Percentiles rank a stretch among this genome's conserved stretches.
phyloP scores from a whole-genome alignment of 2,329 filamentous ascomycete genomes.

The Bisporella sp. region DNA sequence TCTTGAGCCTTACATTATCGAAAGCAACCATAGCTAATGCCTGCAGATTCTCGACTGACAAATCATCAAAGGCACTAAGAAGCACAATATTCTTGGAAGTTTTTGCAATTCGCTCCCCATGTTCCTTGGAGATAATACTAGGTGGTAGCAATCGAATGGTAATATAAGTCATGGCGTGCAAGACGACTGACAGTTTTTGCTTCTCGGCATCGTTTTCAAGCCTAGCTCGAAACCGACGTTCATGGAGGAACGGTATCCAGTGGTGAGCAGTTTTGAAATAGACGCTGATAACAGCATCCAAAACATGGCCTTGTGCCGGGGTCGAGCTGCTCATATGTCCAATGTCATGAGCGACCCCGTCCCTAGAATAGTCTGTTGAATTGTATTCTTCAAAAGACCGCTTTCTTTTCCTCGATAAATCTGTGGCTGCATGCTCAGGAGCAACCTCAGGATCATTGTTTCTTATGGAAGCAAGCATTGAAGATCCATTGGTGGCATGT shows the following conservation, averaged over 20 bases:
- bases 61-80: constrained; percentile 6
- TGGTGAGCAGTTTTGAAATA: constrained; percentile 13
- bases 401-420: too few species aligned
- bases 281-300: constrained; percentile 9
- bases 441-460: too few species aligned
- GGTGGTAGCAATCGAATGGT: constrained; percentile 4
- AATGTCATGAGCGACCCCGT: too few species aligned
- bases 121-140: not conserved
- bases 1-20: constrained; percentile 13
- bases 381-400: too few species aligned
- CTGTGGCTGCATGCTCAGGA: too few species aligned
- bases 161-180: constrained; percentile 10
- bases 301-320: too few species aligned
- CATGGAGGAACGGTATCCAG: constrained; percentile 18
- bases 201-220: constrained; percentile 2
- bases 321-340: too few species aligned
- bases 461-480: too few species aligned
- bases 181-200: constrained; percentile 1
- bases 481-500: too few species aligned
- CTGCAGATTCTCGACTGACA: constrained; percentile 14
- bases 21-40: constrained; percentile 19
- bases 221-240: constrained; percentile 4
- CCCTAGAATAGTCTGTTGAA: too few species aligned
- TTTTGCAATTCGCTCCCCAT: constrained; percentile 1
- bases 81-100: constrained; percentile 11